Base-by-base conservation (phyloP, 2,329 filamentous ascomycete genomes). In the Trichoderma asperellum region DNA sequence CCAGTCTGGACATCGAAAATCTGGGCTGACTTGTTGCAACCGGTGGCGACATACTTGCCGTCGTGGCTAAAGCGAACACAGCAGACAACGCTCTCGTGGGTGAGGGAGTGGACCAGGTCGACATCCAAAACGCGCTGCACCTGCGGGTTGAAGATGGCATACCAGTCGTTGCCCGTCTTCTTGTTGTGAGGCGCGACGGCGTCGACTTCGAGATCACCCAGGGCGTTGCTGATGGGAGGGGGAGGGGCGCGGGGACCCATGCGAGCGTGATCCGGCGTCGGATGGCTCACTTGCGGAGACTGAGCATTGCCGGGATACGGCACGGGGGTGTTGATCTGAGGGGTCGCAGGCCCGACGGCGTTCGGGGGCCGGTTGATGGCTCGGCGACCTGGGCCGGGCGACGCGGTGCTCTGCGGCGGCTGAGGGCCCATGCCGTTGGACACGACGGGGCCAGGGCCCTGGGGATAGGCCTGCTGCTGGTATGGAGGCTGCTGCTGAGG, bases 1-100 rank as follows among this genome's bases (percentile, higher is more conserved):
- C 96, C 96, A 18, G 89, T 92, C 75, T 89, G 86, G 53, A 98
- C 95, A 73, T 99, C 96, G 80, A 96, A 99, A 75, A 99, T 99
- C 81, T 98, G 95, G n/a, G 96, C 96, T n/a, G 94, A 97, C 72
- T 94, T 87, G 81, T 99, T 99, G 85, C 96, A 98, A 55, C 96
- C 96, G 5, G 96, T 99, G 8, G 96, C 96, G 68, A 99, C 92
- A 75, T 93, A 97, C 77, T 97, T 94, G 74, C 96, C 96, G 77
- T 99, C 96, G 68, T 92, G 89, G 79, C 95, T 98, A 85, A 99
- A 99, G 70, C 96, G 89, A 43, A 99, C 96, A 79, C 96, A 99
- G 86, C 96, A 99, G 0, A 99, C 96, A 4, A 99, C 96, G 75
- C 95, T 98, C 78, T 97, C 93, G 77, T 99, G 96, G 71, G 89